Base-by-base conservation (phyloP, 2,329 filamentous ascomycete genomes). In the Graphium sp. region DNA sequence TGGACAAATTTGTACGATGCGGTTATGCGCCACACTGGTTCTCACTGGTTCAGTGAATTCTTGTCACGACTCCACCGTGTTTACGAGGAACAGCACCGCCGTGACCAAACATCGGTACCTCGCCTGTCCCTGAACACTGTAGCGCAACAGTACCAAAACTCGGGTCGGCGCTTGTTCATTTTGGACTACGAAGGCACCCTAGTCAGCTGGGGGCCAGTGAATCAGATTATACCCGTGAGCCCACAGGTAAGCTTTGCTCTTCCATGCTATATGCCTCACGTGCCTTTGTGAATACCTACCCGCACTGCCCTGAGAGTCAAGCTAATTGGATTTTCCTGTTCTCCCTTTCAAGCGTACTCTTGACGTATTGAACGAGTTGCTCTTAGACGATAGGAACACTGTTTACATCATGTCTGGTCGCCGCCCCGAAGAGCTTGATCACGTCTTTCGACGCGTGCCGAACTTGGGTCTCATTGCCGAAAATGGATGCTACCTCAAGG, bases 341-440 rank as follows among this genome's bases (percentile, higher is more conserved):
- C 17, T 34, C 3, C n/a, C n/a, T n/a, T n/a, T n/a, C 46, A 89
- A n/a, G 55, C 75, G 83, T 17, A 84, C 85, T 1, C 65, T 92
- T 26, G 79, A 85, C 35, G 73, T 83, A 0, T 53, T 95, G 10
- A 84, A 78, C 34, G 83, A 93, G 33, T 56, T 95, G 10, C 62
- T 89, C 7, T 60, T 76, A 7, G 84, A 93, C 42, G 69, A 75
- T 14, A 71, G 67, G 35, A 95, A 95, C 44, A 73, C 74, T 2
- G 78, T 95, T 16, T 95, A 93, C 42, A 74, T 95, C 38, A 95
- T 93, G 83, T 93, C 83, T 31, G 77, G 81, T 7, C 74, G 83
- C 19, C 79, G 75, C 39, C 81, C 84, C 0, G 81, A 91, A 41
- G 84, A 94, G 43, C 72, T 94, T 19, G 83, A 93, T 39, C 71